Evolutionary conservation across 164 flowering plant species (phyloP).

Genomic region (Saururus chinensis): DNA sequence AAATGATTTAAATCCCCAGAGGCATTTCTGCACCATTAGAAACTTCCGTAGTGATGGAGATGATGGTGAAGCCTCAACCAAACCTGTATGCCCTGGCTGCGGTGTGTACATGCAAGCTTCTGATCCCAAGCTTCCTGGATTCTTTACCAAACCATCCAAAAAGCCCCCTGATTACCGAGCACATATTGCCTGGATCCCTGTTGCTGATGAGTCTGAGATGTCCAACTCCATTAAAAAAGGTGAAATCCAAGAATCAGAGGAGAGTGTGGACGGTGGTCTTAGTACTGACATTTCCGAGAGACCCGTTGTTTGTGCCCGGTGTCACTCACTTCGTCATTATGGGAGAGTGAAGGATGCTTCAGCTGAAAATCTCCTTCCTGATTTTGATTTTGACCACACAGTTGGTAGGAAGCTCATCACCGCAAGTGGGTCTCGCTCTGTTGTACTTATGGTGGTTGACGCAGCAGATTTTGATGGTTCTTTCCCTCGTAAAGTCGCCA

Average conservation of each 20-base stretch:
- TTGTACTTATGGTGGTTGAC: conserved; percentile 84
- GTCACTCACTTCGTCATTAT: conserved; percentile 75
- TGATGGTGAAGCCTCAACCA: conserved; percentile 20
- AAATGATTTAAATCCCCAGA: background rate
- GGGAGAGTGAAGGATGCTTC: conserved; percentile 69
- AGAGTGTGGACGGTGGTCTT: background rate
- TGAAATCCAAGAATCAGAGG: conserved; percentile 13
- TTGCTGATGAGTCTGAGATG: conserved; percentile 52
- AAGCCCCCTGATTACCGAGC: conserved; percentile 30
- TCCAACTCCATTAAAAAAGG: conserved; percentile 57
- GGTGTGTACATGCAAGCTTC: conserved; percentile 78
- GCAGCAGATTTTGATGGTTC: conserved; percentile 90
- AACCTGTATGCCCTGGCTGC: conserved; percentile 69
- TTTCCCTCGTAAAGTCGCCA: conserved; percentile 67
- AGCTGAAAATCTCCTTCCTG: conserved; percentile 83
- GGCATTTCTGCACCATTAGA: background rate
- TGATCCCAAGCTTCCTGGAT: conserved; percentile 66
- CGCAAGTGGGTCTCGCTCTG: conserved; percentile 43
- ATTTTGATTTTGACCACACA: conserved; percentile 90
- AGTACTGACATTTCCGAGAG: conserved; percentile 6
- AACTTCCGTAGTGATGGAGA: conserved; percentile 64
- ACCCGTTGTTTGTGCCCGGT: conserved; percentile 78
- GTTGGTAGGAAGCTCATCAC: conserved; percentile 60
- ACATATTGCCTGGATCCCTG: conserved; percentile 19
- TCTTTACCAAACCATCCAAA: conserved; percentile 42